These are phyloP conservation scores for Penicillium macrosclerotiorum DNA, from an alignment of 495 filamentous ascomycete species.

Conservation along the genomic window DNA sequence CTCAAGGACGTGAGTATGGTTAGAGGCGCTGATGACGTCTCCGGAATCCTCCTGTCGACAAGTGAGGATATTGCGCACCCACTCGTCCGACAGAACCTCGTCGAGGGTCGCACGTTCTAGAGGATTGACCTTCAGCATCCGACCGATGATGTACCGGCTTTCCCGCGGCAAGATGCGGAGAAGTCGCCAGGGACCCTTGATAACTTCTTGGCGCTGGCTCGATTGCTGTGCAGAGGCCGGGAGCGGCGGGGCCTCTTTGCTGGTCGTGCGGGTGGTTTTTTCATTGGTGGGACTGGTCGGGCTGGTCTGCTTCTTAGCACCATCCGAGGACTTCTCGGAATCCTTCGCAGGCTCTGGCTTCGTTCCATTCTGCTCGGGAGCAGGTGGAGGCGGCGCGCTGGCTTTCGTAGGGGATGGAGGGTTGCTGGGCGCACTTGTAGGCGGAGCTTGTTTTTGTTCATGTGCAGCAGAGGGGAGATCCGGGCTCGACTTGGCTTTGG, in stretches of 20 bases:
- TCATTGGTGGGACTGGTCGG: slow-evolving; percentile 23
- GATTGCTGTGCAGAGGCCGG: slow-evolving; percentile 26
- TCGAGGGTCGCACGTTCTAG: slow-evolving; percentile 77
- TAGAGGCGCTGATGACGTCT: slow-evolving; percentile 48
- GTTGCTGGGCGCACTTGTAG: slow-evolving; percentile 11
- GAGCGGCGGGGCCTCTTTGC: slow-evolving; percentile 51
- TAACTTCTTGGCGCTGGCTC: slow-evolving; percentile 63
- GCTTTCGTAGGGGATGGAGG: slow-evolving; percentile 5
- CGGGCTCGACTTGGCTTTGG: slow-evolving; percentile 35
- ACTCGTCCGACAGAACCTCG: slow-evolving; percentile 85
- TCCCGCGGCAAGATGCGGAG: slow-evolving; percentile 90
- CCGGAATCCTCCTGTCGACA: slow-evolving; percentile 63
- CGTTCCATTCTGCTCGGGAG: slow-evolving; percentile 16
- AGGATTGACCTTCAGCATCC: slow-evolving; percentile 90
- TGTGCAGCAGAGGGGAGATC: slow-evolving; percentile 30
- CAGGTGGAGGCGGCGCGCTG: slow-evolving; percentile 9
- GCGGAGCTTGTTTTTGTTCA: slow-evolving; percentile 24
- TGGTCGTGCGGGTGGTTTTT: slow-evolving; percentile 38
- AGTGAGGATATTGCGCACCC: slow-evolving; percentile 69
- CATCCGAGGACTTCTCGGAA: slow-evolving; percentile 17
- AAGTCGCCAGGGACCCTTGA: slow-evolving; percentile 91
- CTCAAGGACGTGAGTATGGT: slow-evolving; percentile 63
- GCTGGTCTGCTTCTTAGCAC: slow-evolving; percentile 26
- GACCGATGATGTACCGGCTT: slow-evolving; percentile 81
- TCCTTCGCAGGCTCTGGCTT: slow-evolving; percentile 8